Percentiles rank a stretch among this genome's conserved stretches.
phyloP scores from a whole-genome alignment of 148 eudicot genomes.

The Chenopodium suecicum region DNA sequence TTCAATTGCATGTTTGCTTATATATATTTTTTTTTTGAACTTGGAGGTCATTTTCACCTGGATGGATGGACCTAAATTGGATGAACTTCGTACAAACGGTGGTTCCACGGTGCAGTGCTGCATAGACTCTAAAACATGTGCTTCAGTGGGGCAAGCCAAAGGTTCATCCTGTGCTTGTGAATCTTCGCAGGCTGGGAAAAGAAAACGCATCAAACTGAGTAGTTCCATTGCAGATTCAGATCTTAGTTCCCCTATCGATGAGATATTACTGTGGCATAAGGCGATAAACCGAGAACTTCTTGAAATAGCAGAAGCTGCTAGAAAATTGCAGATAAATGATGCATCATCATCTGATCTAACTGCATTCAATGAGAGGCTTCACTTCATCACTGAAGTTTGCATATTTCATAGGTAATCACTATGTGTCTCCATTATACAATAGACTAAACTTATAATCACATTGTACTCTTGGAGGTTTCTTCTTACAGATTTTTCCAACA shows the following conservation, averaged over 20 bases:
- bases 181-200: constrained; percentile 47
- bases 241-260: constrained; percentile 66
- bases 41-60: constrained; percentile 83
- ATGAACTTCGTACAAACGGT: constrained; percentile 31
- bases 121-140: constrained; percentile 34
- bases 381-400: constrained; percentile 96
- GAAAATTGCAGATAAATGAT: constrained; percentile 63
- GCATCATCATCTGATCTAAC: constrained; percentile 67
- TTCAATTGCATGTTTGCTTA: constrained; percentile 23
- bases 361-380: constrained; percentile 80
- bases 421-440: too few relatives aligned
- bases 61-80: constrained; percentile 74
- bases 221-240: constrained; percentile 35
- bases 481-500: too few relatives aligned
- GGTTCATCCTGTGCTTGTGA: constrained; percentile 53
- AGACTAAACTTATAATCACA: too few relatives aligned
- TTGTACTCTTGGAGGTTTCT: too few relatives aligned
- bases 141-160: constrained; percentile 31
- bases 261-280: constrained; percentile 91
- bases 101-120: constrained; percentile 37
- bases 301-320: constrained; percentile 90
- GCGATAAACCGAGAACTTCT: constrained; percentile 75
- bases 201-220: constrained; percentile 43
- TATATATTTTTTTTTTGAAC: constrained; percentile 14
- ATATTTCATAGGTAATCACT: constrained; percentile 83